Conservation (phyloP, 2,329 filamentous ascomycete genomes). For the Trichoderma sp. region DNA sequence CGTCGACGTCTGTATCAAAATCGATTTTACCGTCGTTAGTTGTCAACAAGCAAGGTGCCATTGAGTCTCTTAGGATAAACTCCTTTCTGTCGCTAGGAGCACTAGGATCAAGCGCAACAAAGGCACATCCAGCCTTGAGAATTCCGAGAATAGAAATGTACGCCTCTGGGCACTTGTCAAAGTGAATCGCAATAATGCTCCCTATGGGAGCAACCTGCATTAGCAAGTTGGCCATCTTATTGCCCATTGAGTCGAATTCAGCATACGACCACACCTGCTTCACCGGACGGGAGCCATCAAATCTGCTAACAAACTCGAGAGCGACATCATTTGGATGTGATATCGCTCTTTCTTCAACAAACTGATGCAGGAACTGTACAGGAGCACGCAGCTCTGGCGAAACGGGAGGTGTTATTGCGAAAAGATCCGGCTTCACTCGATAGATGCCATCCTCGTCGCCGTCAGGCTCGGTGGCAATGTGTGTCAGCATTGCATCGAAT, state of each 20-base stretch:
- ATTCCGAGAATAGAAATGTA: slow-evolving; percentile 82
- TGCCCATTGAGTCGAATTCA: slow-evolving; percentile 70
- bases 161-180: slow-evolving; percentile 82
- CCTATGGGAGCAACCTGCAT: slow-evolving; percentile 52
- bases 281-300: slow-evolving; percentile 48
- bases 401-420: slow-evolving; percentile 67
- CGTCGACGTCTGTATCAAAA: slow-evolving; percentile 36
- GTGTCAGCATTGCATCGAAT: slow-evolving; percentile 65
- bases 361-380: slow-evolving; percentile 69
- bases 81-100: slow-evolving; percentile 72
- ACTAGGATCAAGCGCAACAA: slow-evolving; percentile 75
- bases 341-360: slow-evolving; percentile 67
- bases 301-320: slow-evolving; percentile 70
- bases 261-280: slow-evolving; percentile 69
- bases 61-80: slow-evolving; percentile 77
- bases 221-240: slow-evolving; percentile 70
- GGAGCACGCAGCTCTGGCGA: slow-evolving; percentile 57
- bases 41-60: slow-evolving; percentile 63
- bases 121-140: slow-evolving; percentile 78
- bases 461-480: slow-evolving; percentile 56
- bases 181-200: slow-evolving; percentile 72
- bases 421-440: slow-evolving; percentile 40
- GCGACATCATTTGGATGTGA: slow-evolving; percentile 62
- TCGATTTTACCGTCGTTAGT: slow-evolving; percentile 38
- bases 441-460: slow-evolving; percentile 43